Conservation (phyloP, 441 rosid species). For the Sinapis alba region DNA sequence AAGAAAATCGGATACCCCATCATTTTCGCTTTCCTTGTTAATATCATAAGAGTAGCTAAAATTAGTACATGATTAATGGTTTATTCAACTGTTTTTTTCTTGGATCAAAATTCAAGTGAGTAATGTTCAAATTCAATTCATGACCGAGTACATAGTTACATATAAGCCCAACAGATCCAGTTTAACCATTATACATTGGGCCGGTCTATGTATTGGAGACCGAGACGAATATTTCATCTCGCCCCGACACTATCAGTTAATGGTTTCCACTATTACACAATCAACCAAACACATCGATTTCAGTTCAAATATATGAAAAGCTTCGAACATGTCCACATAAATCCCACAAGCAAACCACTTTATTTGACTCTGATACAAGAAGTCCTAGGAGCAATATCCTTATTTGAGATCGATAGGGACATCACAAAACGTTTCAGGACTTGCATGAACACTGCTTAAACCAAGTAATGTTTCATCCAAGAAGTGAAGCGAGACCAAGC, state of each 20-base stretch:
- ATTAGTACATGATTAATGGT: too few species aligned
- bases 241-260: neutral
- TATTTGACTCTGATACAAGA: slow-evolving; percentile 16
- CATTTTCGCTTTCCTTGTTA: neutral
- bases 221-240: neutral
- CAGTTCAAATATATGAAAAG: neutral
- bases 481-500: slow-evolving; percentile 91
- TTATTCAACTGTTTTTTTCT: too few species aligned
- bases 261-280: neutral
- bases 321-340: neutral
- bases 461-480: slow-evolving; percentile 79
- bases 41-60: neutral
- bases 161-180: neutral
- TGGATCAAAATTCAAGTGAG: neutral
- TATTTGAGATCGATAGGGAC: slow-evolving; percentile 3
- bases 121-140: neutral
- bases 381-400: slow-evolving; percentile 9
- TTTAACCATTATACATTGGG: neutral
- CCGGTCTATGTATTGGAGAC: neutral
- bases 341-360: neutral
- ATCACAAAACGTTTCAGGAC: neutral
- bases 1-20: slow-evolving; percentile 1
- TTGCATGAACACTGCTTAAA: neutral
- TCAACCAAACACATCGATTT: slow-evolving; percentile 13
- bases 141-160: neutral